These are phyloP conservation scores for Cyclotella choctawhatcheeana DNA, from an alignment of 108 stramenopile species.

Conservation along the genomic window DNA sequence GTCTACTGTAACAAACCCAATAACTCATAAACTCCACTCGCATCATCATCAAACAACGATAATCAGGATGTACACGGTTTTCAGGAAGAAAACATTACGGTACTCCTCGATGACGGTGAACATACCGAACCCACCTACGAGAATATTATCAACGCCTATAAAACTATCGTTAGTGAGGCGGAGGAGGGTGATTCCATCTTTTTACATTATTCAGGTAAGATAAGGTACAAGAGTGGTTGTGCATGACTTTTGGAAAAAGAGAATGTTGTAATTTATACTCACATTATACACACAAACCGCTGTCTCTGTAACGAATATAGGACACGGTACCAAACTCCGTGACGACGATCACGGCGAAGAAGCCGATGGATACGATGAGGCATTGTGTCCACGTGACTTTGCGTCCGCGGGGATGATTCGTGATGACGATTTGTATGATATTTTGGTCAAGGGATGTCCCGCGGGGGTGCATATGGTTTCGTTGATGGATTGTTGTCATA, in stretches of 20 bases:
- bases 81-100: constrained; percentile 68
- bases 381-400: constrained; percentile 70
- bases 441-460: constrained; percentile 48
- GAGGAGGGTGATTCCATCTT: constrained; percentile 73
- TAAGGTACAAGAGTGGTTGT: not conserved
- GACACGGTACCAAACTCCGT: constrained; percentile 75
- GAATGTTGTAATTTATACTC: too few relatives aligned
- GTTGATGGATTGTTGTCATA: constrained; percentile 79
- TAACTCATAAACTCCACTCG: too few relatives aligned
- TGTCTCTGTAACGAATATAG: constrained; percentile 10
- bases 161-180: constrained; percentile 50
- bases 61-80: constrained; percentile 86
- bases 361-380: constrained; percentile 64
- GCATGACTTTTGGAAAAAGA: not conserved
- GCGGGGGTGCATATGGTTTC: constrained; percentile 41
- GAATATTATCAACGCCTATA: constrained; percentile 82
- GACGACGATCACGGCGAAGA: constrained; percentile 76
- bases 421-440: constrained; percentile 62
- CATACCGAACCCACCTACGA: constrained; percentile 60
- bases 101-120: constrained; percentile 87
- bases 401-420: constrained; percentile 55
- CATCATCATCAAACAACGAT: too few relatives aligned
- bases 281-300: too few relatives aligned
- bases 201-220: constrained; percentile 66
- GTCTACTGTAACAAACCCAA: too few relatives aligned